These are phyloP conservation scores for Arthroderma uncinatum DNA, from an alignment of 2,329 filamentous ascomycete species.

Conservation along the genomic window DNA sequence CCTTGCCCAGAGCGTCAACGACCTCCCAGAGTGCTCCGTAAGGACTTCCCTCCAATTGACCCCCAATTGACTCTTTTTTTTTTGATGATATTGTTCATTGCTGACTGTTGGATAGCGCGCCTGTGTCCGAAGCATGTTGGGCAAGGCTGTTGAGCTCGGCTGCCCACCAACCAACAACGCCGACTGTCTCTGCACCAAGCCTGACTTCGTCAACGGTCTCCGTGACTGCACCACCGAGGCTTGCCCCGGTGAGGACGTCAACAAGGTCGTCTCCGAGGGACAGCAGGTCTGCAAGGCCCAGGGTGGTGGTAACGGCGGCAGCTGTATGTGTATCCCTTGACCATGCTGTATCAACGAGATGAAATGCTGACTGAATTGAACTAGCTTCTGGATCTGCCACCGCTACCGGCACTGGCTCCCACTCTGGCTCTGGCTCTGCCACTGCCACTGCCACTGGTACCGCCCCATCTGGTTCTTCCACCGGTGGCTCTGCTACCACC, in stretches of 20 bases:
- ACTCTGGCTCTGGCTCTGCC: slow-evolving; percentile 1
- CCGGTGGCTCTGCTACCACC: slow-evolving; percentile 10
- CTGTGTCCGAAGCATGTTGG: neutral
- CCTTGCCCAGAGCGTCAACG: slow-evolving; percentile 15
- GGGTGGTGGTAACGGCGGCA: neutral
- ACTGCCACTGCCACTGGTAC: slow-evolving; percentile 4
- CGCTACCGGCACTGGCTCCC: slow-evolving; percentile 13
- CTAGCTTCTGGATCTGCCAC: neutral
- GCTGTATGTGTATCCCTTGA: neutral
- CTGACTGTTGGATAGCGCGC: neutral
- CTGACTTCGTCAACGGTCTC: slow-evolving; percentile 35
- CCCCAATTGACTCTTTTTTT: neutral
- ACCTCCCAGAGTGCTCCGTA: slow-evolving; percentile 21
- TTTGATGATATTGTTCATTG: neutral
- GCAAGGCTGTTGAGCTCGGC: slow-evolving; percentile 26
- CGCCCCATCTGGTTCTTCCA: slow-evolving; percentile 10
- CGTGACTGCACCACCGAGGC: slow-evolving; percentile 37
- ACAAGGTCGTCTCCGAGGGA: slow-evolving; percentile 4
- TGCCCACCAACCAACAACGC: slow-evolving; percentile 21
- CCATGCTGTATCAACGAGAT: neutral
- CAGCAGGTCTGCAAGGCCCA: neutral
- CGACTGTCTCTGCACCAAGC: slow-evolving; percentile 31
- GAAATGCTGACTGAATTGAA: neutral
- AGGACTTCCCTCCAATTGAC: slow-evolving; percentile 12
- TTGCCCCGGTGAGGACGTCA: slow-evolving; percentile 31